Evolutionary conservation across 139 green algal genomes (phyloP).

Genomic region (Chlamydomonas sp.): DNA sequence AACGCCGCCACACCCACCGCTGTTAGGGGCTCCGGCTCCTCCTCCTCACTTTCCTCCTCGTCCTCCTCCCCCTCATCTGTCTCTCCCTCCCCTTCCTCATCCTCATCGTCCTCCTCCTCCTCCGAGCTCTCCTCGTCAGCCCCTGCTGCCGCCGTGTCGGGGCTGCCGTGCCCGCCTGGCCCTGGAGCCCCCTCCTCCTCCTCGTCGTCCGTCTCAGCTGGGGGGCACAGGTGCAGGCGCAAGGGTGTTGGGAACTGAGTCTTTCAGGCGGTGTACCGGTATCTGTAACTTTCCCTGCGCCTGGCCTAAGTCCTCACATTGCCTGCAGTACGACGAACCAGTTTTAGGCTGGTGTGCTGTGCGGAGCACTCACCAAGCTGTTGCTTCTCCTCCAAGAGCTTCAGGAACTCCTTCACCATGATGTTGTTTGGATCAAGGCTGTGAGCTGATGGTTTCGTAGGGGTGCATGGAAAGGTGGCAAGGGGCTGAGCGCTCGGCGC

Average conservation of each 20-base stretch:
- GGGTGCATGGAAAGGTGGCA: not conserved
- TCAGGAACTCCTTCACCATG: constrained; percentile 14
- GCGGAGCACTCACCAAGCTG: not conserved
- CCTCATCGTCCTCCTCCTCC: not conserved
- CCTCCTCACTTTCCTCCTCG: not conserved
- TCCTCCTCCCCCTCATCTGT: not conserved
- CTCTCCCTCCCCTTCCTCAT: constrained; percentile 9
- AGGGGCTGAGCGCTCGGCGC: not conserved
- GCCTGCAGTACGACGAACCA: not conserved
- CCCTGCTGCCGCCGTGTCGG: not conserved
- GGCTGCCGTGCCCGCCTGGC: not conserved
- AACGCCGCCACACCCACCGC: no score
- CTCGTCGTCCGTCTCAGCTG: constrained; percentile 25
- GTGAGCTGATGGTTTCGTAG: not conserved
- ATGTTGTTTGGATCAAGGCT: constrained; percentile 18
- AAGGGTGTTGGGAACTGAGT: not conserved
- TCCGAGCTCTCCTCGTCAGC: not conserved
- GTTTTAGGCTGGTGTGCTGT: not conserved
- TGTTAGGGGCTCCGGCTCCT: not conserved
- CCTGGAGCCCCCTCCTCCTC: not conserved
- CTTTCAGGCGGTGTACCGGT: no score
- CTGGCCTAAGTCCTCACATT: no score
- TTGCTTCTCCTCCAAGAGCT: constrained; percentile 31
- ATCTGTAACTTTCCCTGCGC: no score
- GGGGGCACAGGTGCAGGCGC: not conserved